These are phyloP conservation scores for Fusarium napiforme DNA, from an alignment of 2,329 filamentous ascomycete species.

Conservation along the genomic window DNA sequence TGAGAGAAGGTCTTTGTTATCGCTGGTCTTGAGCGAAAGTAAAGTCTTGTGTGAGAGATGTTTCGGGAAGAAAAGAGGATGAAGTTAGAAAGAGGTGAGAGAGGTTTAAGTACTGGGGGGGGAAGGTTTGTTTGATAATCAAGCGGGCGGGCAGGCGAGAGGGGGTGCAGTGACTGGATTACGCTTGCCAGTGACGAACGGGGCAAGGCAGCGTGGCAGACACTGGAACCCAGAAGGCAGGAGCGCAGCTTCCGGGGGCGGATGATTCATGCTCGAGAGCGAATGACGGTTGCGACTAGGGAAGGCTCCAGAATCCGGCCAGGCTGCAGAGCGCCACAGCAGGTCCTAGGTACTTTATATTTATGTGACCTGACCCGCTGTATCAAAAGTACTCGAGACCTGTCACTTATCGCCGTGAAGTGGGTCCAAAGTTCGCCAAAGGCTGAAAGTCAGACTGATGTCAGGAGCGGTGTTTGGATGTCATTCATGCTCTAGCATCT, in stretches of 20 bases:
- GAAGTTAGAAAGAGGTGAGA: conserved; percentile 36
- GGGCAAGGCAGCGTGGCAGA: conserved; percentile 24
- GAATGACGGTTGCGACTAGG: conserved; percentile 40
- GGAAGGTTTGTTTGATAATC: conserved; percentile 40
- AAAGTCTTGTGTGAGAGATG: conserved; percentile 19
- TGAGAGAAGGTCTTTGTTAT: conserved; percentile 5
- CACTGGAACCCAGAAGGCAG: conserved; percentile 22
- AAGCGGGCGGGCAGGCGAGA: conserved; percentile 32
- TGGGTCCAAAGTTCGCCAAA: conserved; percentile 18
- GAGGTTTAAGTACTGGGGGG: conserved; percentile 48
- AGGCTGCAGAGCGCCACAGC: conserved; percentile 35
- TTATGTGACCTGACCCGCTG: neutral
- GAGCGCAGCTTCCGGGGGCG: conserved; percentile 42
- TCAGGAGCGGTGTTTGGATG: conserved; percentile 17
- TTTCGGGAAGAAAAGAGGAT: conserved; percentile 21
- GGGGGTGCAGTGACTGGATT: conserved; percentile 44
- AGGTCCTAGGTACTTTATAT: conserved; percentile 38
- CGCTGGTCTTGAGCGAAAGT: conserved; percentile 21
- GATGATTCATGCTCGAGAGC: conserved; percentile 52
- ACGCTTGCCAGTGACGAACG: conserved; percentile 41
- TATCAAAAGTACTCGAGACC: conserved; percentile 32
- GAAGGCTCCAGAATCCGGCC: conserved; percentile 55
- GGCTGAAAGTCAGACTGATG: conserved; percentile 24
- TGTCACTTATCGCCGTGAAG: conserved; percentile 19
- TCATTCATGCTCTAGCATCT: conserved; percentile 10